Conservation (phyloP, 2,329 filamentous ascomycete genomes). For the Tolypocladium capitatum region DNA sequence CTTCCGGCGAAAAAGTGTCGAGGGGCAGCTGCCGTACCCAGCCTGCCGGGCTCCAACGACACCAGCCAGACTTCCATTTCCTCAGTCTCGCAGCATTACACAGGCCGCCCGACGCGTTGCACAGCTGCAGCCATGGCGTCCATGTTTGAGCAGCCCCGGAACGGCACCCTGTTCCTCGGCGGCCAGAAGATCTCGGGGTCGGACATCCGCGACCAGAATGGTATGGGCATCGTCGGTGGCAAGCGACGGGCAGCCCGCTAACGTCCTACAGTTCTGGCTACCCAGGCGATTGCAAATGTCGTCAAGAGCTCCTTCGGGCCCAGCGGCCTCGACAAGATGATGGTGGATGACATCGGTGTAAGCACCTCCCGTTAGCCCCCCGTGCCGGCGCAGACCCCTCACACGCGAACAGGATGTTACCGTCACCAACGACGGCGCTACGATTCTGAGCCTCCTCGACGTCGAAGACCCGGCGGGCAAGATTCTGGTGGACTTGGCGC, state of each 20-base stretch:
- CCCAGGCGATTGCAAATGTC: conserved; percentile 94
- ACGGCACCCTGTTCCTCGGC: conserved; percentile 92
- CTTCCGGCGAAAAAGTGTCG: conserved; percentile 16
- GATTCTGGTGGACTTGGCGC: conserved; percentile 92
- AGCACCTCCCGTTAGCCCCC: conserved; percentile 14
- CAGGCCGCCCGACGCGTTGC: conserved; percentile 3
- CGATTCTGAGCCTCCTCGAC: conserved; percentile 86
- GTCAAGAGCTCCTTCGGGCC: conserved; percentile 98
- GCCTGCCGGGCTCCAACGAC: conserved; percentile 3
- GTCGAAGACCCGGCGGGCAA: conserved; percentile 97
- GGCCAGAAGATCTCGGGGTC: conserved; percentile 94
- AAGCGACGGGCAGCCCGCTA: conserved; percentile 3
- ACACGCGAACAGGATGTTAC: conserved; percentile 63
- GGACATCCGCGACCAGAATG: conserved; percentile 95
- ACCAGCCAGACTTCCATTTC: conserved; percentile 3
- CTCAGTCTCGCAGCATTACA: conserved; percentile 1
- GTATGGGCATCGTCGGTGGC: conserved; percentile 28
- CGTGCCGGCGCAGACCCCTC: neutral
- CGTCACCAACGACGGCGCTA: conserved; percentile 96
- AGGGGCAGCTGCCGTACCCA: conserved; percentile 11
- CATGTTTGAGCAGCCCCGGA: conserved; percentile 90
- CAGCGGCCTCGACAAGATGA: conserved; percentile 98
- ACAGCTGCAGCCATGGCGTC: conserved; percentile 56
- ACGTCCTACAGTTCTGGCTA: conserved; percentile 59
- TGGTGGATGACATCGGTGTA: conserved; percentile 98